Conservation (phyloP, 768 basidiomycete genomes). For the Russula virescens region DNA sequence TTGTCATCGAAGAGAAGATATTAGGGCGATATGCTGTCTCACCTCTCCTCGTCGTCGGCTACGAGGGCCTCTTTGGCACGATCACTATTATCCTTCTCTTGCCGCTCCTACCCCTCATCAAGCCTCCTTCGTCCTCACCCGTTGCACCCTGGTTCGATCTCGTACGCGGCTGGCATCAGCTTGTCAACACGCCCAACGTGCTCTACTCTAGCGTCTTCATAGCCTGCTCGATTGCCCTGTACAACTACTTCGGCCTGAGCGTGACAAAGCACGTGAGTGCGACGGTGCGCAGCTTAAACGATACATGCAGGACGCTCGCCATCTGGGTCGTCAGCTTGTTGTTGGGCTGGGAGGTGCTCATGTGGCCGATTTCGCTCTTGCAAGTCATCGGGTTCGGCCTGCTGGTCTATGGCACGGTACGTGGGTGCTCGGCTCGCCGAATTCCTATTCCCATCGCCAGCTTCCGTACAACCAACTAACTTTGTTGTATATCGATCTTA, state of each 20-base stretch:
- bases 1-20: conserved; percentile 96
- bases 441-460: not conserved
- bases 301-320: conserved; percentile 91
- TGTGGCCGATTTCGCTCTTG: conserved; percentile 75
- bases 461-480: not conserved
- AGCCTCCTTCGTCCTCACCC: conserved; percentile 55
- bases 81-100: conserved; percentile 72
- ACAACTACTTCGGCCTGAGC: conserved; percentile 76
- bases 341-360: conserved; percentile 83
- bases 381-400: conserved; percentile 83
- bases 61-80: conserved; percentile 88
- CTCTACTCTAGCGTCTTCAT: conserved; percentile 42
- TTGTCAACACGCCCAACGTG: conserved; percentile 67
- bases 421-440: conserved; percentile 26
- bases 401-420: conserved; percentile 87
- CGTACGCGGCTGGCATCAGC: conserved; percentile 83
- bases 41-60: conserved; percentile 90
- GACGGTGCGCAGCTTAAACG: conserved; percentile 84
- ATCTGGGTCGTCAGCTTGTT: conserved; percentile 92
- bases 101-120: conserved; percentile 71
- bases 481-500: conserved; percentile 26
- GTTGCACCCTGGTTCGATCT: conserved; percentile 75
- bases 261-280: conserved; percentile 93
- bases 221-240: conserved; percentile 46
- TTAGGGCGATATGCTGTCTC: conserved; percentile 81